Conservation (phyloP, 2,329 filamentous ascomycete species). For the Akanthomyces lecanii region DNA sequence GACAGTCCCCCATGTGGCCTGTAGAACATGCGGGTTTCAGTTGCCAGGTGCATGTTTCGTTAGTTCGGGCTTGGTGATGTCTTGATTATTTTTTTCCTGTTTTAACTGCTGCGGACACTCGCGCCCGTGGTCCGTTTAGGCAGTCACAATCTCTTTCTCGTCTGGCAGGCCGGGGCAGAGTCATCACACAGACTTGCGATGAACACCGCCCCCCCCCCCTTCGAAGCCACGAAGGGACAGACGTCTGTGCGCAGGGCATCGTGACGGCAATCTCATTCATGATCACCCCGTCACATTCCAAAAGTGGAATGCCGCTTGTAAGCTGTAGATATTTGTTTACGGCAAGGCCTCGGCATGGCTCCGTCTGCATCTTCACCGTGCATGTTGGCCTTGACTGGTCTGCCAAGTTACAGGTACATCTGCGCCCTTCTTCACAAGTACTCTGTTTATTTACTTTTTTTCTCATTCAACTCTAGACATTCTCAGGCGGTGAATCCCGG, state of each 20-base stretch:
- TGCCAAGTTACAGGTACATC: neutral
- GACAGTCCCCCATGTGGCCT: constrained; percentile 2
- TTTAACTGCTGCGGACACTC: neutral
- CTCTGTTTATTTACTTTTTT: neutral
- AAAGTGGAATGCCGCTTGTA: neutral
- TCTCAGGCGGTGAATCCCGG: neutral
- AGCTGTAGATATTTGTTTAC: neutral
- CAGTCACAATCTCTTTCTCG: neutral
- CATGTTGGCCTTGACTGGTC: neutral
- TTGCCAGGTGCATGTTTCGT: constrained; percentile 2
- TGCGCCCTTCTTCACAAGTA: neutral
- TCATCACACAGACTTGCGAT: neutral
- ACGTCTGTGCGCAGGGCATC: constrained; percentile 5
- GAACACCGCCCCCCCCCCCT: neutral
- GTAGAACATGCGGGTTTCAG: constrained; percentile 4
- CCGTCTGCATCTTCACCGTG: neutral
- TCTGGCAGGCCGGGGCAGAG: neutral
- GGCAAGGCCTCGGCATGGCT: neutral
- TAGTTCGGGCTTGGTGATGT: neutral
- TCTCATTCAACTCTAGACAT: neutral
- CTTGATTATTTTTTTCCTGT: neutral
- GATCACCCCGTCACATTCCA: constrained; percentile 12
- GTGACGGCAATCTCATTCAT: neutral
- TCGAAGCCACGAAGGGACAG: too few relatives aligned
- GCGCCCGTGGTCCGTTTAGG: neutral